These are phyloP conservation scores for Neonectria coccinea DNA, from an alignment of 2,329 filamentous ascomycete species.

Conservation along the genomic window DNA sequence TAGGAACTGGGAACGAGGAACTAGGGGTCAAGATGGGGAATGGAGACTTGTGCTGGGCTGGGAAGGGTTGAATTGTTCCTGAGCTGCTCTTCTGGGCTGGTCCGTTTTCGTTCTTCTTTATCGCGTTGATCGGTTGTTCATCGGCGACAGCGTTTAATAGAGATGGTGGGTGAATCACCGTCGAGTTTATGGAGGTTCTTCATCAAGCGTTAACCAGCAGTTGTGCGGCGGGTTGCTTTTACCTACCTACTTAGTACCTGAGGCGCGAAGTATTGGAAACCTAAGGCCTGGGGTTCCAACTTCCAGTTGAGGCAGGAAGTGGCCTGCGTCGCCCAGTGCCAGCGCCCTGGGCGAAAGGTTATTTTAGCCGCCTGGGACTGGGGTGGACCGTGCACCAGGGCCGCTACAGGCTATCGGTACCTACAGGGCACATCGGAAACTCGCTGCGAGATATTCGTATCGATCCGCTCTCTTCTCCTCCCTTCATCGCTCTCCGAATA, in stretches of 20 bases:
- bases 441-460: background rate
- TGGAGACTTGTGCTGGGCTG: background rate
- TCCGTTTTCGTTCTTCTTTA: background rate
- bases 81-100: conserved; percentile 6
- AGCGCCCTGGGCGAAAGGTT: conserved; percentile 35
- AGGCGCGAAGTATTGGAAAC: background rate
- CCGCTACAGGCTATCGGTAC: background rate
- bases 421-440: conserved; percentile 3
- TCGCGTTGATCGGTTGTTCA: conserved; percentile 18
- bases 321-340: conserved; percentile 3
- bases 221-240: background rate
- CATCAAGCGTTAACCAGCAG: background rate
- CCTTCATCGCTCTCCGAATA: background rate
- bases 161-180: conserved; percentile 1
- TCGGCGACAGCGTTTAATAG: conserved; percentile 11
- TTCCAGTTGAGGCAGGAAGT: conserved; percentile 7
- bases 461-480: background rate
- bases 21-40: conserved; percentile 7
- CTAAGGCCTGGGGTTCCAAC: conserved; percentile 5
- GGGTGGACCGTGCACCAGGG: conserved; percentile 23
- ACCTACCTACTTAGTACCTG: background rate
- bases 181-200: background rate
- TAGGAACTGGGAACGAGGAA: background rate
- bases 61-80: background rate
- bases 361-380: conserved; percentile 38